These are phyloP conservation scores for Stylonectria norvegica DNA, from an alignment of 2,329 filamentous ascomycete genomes.

Conservation along the genomic window DNA sequence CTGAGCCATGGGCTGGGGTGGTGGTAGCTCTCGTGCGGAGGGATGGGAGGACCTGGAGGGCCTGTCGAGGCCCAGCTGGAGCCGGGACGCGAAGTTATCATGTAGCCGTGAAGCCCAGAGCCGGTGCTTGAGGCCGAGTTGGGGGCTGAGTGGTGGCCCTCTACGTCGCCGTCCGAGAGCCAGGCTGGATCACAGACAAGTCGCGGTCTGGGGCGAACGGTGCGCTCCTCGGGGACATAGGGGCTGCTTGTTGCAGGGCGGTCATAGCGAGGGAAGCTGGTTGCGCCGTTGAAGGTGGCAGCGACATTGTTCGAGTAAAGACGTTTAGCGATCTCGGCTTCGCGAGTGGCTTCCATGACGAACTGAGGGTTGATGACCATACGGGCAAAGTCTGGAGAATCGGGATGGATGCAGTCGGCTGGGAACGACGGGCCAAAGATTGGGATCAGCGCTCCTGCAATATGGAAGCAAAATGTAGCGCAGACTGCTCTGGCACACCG, in stretches of 20 bases:
- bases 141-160: conserved; percentile 21
- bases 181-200: conserved; percentile 23
- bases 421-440: conserved; percentile 86
- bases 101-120: conserved; percentile 26
- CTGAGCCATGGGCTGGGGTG: conserved; percentile 19
- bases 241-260: conserved; percentile 5
- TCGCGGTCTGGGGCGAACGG: conserved; percentile 16
- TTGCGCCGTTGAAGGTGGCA: conserved; percentile 11
- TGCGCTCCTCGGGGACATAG: conserved; percentile 16
- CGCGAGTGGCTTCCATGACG: conserved; percentile 49
- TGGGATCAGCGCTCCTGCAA: conserved; percentile 82
- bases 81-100: conserved; percentile 23
- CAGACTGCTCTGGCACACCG: conserved; percentile 81
- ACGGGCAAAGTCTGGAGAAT: conserved; percentile 59
- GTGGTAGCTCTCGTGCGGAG: conserved; percentile 16
- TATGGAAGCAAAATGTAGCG: conserved; percentile 81
- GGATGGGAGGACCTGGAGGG: conserved; percentile 15
- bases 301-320: conserved; percentile 12
- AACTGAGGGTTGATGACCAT: conserved; percentile 63
- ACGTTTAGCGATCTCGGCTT: conserved; percentile 37
- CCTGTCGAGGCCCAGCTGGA: conserved; percentile 19
- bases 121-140: conserved; percentile 28
- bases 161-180: conserved; percentile 15
- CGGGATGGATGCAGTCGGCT: conserved; percentile 61
- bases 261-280: conserved; percentile 20